Percentiles rank a stretch among this genome's conserved stretches.
Conservation (phyloP, 352 stramenopile species). For the Pythium scleroteichum region DNA sequence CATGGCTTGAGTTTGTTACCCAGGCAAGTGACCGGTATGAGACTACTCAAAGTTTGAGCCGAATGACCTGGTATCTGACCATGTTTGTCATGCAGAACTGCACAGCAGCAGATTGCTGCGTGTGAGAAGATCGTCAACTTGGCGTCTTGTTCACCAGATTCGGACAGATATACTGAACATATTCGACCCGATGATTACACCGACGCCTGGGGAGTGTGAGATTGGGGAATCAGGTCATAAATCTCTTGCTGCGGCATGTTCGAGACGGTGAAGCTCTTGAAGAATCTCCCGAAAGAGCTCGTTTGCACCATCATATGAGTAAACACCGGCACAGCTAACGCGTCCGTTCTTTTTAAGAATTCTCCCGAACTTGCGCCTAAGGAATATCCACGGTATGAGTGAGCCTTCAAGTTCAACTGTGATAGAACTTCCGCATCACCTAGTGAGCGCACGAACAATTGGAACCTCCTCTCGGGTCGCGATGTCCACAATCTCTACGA, state of each 20-base stretch:
- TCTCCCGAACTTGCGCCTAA: slow-evolving; percentile 91
- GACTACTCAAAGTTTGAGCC: too few relatives aligned
- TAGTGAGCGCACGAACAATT: slow-evolving; percentile 45
- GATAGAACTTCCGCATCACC: slow-evolving; percentile 28
- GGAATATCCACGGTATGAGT: slow-evolving; percentile 32
- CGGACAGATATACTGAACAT: neutral
- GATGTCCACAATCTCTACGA: slow-evolving; percentile 82
- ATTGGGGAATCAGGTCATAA: neutral
- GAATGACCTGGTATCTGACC: too few relatives aligned
- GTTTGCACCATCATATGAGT: slow-evolving; percentile 94
- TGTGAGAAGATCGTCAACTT: slow-evolving; percentile 16
- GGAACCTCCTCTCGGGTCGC: slow-evolving; percentile 49
- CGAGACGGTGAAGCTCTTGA: neutral
- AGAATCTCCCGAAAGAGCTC: slow-evolving; percentile 73
- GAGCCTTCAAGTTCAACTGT: too few relatives aligned
- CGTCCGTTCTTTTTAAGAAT: slow-evolving; percentile 92
- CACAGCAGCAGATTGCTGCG: slow-evolving; percentile 8
- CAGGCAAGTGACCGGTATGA: slow-evolving; percentile 33
- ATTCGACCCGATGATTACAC: slow-evolving; percentile 35
- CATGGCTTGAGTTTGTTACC: slow-evolving; percentile 49
- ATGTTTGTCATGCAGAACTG: neutral
- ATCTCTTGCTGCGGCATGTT: neutral
- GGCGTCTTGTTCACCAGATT: neutral
- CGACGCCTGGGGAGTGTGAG: slow-evolving; percentile 31
- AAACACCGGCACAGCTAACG: slow-evolving; percentile 93